Percentiles rank a stretch among this genome's conserved stretches.
phyloP scores from a whole-genome alignment of 1,284 basidiomycete species.

The Vanrija humicola region DNA sequence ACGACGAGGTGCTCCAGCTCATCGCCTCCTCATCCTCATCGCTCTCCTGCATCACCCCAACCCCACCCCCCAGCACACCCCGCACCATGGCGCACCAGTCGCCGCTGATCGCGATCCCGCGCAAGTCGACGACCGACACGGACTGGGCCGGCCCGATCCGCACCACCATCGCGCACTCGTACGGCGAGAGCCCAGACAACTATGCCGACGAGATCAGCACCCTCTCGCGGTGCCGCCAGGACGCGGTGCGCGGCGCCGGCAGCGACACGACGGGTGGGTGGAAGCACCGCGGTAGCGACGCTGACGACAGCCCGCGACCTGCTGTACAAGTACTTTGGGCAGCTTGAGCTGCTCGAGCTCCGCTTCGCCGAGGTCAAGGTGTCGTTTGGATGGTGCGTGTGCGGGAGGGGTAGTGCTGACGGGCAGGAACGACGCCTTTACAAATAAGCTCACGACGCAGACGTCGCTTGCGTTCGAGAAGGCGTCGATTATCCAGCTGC shows the following conservation, averaged over 20 bases:
- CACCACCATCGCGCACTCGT: slow-evolving; percentile 81
- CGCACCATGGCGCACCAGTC: slow-evolving; percentile 45
- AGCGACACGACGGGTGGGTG: slow-evolving; percentile 80
- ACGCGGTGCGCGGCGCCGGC: slow-evolving; percentile 90
- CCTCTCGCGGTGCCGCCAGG: slow-evolving; percentile 86
- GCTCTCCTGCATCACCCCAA: not conserved
- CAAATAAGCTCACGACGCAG: slow-evolving; percentile 85
- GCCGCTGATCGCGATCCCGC: slow-evolving; percentile 53
- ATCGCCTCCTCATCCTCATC: not conserved
- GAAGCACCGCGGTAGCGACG: not conserved
- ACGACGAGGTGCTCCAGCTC: not conserved
- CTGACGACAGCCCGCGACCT: slow-evolving; percentile 71
- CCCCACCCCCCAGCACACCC: not conserved
- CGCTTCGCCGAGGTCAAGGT: slow-evolving; percentile 95
- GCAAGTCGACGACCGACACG: slow-evolving; percentile 58
- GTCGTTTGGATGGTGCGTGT: slow-evolving; percentile 74
- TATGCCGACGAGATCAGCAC: slow-evolving; percentile 78
- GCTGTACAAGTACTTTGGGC: slow-evolving; percentile 98
- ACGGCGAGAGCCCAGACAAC: slow-evolving; percentile 85
- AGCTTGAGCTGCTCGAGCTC: slow-evolving; percentile 93
- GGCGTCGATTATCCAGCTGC: slow-evolving; percentile 95
- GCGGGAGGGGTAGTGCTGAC: not conserved
- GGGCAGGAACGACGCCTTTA: slow-evolving; percentile 84
- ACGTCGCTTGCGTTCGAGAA: slow-evolving; percentile 98
- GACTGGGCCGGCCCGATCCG: slow-evolving; percentile 89